Base-by-base conservation (phyloP, 495 filamentous ascomycete genomes). In the Neurospora sp. region DNA sequence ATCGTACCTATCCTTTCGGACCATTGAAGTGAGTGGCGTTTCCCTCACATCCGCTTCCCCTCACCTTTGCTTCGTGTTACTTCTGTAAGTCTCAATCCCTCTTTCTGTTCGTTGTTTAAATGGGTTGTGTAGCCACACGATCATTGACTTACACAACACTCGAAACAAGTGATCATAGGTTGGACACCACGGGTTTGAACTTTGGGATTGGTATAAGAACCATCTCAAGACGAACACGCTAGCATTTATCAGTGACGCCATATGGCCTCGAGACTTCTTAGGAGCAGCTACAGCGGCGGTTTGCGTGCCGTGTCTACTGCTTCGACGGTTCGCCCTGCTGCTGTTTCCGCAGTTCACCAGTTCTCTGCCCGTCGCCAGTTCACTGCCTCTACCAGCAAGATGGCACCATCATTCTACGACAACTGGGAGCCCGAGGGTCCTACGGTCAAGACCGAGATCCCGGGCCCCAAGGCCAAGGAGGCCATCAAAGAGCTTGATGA, bases 401-500 rank as follows among this genome's bases (percentile, higher is more conserved):
- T 85, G 84, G 47, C 20, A 59, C 77, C 80, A 22, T 80, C 82
- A 38, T 92, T 87, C 84, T 90, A 91, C 81, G 80, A 87, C 74
- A 82, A 90, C 77, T 78, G 76, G 73, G 95, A 98, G 86, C 93
- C 94, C n/a, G 72, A 85, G 45, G 88, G 85, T 31, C 95, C 95
- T 39, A 85, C 82, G 12, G 81, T 98, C 73, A 88, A 88, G 80
- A 97, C 92, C 8, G 83, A 88, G 41, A 94, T 98, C 75, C 95
- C 95, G 16, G 96, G 95, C 3, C 94, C 94, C 68, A 86, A 90
- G 83, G 88, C 93, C 44, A 88, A 92, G 77, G 87, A 88, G 71
- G 85, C 92, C 78, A 83, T 84, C 39, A 71, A 75, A 59, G 81
- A 83, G 76, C 85, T 99, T 70, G 82, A 94, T 82, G 84, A 91